A percentile compares a stretch with the other conserved stretches of the same genome.
Conservation (phyloP, 257 asterid genomes). For the Primulina eburnea region DNA sequence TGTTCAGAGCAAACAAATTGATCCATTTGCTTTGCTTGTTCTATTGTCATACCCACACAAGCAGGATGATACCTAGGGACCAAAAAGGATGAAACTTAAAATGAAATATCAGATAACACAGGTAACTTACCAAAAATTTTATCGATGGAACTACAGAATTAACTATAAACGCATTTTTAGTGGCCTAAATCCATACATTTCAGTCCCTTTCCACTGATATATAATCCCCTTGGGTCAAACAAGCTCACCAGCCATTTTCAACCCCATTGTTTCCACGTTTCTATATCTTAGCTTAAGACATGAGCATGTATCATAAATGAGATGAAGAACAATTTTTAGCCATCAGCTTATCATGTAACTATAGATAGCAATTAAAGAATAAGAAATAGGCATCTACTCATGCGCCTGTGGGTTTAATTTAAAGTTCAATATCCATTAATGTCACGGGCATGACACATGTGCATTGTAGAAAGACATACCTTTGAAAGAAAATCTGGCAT, state of each 20-base stretch:
- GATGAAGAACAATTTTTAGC: slow-evolving; percentile 4
- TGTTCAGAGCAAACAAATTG: too few species aligned
- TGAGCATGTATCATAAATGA: slow-evolving; percentile 8
- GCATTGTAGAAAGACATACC: too few species aligned
- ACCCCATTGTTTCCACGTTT: neutral
- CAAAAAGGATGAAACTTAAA: neutral
- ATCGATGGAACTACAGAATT: neutral
- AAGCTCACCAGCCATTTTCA: neutral
- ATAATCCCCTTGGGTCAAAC: neutral
- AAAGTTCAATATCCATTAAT: neutral
- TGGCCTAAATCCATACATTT: neutral
- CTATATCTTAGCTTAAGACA: neutral
- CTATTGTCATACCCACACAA: slow-evolving; percentile 52
- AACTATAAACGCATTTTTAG: neutral
- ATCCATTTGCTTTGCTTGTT: too few species aligned
- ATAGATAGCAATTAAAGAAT: neutral
- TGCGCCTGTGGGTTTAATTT: neutral
- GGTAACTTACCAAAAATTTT: neutral
- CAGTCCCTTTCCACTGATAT: neutral
- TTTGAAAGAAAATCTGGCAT: too few species aligned
- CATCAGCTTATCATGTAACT: neutral
- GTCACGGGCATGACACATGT: neutral
- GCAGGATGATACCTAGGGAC: slow-evolving; percentile 68
- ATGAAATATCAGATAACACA: neutral
- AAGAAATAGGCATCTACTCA: neutral